Base-by-base conservation (phyloP, 192 early-diverging fungal species). In the Coemansia sp. region DNA sequence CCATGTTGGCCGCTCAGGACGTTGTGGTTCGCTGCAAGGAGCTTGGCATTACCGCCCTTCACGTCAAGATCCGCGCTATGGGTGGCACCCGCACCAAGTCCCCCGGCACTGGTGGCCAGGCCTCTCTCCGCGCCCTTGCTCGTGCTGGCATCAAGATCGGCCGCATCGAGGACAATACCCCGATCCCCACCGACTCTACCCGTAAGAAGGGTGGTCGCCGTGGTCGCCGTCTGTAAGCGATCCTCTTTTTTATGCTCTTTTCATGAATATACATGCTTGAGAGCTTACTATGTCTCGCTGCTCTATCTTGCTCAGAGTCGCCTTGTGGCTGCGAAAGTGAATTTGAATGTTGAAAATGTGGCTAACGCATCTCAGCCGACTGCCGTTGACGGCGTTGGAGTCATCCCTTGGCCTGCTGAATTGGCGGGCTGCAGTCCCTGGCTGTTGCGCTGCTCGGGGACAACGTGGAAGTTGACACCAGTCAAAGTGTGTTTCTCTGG, bases 1-100 rank as follows among this genome's bases (percentile, higher is more conserved):
- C 97, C 73, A 98, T 99, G 97, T 90, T 99, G 86, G 97, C 97
- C 65, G 91, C 95, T 69, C 96, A 98, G 88, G 95, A 99, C 83
- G 97, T 97, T 81, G 95, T 95, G 61, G 90, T 79, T 65, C 93
- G 93, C 87, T 98, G 96, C 92, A 95, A 95, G 89, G 97, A 99
- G 84, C 89, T 99, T 60, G 97, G 97, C 76, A 94, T 99, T 90
- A 98, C 91, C 59, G 97, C 97, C 73, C 90, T 99, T 57, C 97
- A 99, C 91, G 90, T 98, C 85, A 96, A 97, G 93, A 89, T 99
- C 83, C 94, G 97, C 84, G 97, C 95, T 70, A 96, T 95, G 83
- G 97, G 97, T 87, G 97, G 97, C 85, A 97, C 90, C 85, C 94
- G 96, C 69, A 89, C 90, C 83, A 98, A 98, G 93, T 90, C 94